These are phyloP conservation scores for Carex cristatella DNA, from an alignment of 176 grass and related monocot genomes.

Conservation along the genomic window DNA sequence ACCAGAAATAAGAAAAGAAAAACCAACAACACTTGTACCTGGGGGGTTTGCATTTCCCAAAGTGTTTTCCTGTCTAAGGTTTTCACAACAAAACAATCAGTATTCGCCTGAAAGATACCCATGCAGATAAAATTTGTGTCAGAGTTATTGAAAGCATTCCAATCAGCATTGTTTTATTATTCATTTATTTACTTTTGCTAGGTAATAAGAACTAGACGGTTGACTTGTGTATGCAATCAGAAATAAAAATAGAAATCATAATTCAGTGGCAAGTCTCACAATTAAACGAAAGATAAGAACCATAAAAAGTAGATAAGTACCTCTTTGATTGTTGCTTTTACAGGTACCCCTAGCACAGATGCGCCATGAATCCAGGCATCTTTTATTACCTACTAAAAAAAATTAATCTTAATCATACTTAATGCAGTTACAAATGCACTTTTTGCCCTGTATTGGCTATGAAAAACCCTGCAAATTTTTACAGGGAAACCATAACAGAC, in stretches of 20 bases:
- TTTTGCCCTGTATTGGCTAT: not conserved
- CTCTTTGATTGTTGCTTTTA: conserved; percentile 97
- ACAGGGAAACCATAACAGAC: not conserved
- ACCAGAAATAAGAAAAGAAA: conserved; percentile 5
- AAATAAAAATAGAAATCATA: not conserved
- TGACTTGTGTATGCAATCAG: not conserved
- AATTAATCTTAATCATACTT: conserved; percentile 14
- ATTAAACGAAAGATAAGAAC: not conserved
- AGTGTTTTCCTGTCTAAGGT: conserved; percentile 94
- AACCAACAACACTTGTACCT: conserved; percentile 34
- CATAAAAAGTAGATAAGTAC: conserved; percentile 14
- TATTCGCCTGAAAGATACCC: conserved; percentile 49
- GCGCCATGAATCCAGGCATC: conserved; percentile 83
- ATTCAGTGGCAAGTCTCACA: not conserved
- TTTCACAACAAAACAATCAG: conserved; percentile 73
- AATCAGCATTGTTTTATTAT: no score
- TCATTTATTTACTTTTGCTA: not conserved
- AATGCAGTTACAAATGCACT: not conserved
- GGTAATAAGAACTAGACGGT: not conserved
- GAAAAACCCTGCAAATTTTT: not conserved
- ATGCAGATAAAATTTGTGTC: not conserved
- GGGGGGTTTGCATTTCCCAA: conserved; percentile 99
- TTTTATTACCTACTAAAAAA: conserved; percentile 63
- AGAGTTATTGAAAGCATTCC: not conserved
- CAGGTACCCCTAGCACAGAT: conserved; percentile 96